Evolutionary conservation across 2,329 filamentous ascomycete genomes (phyloP).

Genomic region (Aspergillus cejpii): DNA sequence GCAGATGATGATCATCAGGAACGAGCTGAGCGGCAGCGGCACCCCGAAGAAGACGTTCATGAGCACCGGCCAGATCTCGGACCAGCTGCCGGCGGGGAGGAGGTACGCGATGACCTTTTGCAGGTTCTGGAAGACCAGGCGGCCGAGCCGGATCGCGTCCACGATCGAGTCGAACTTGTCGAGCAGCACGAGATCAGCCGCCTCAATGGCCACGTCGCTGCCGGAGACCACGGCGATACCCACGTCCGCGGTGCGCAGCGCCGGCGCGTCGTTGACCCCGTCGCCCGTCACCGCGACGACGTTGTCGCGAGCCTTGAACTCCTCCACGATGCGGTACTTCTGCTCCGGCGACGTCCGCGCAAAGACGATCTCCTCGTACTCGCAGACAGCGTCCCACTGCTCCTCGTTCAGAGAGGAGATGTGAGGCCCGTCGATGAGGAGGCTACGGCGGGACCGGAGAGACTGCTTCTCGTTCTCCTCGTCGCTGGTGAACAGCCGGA

Average conservation of each 20-base stretch:
- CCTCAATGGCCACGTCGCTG: slow-evolving; percentile 39
- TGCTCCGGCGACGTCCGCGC: slow-evolving; percentile 41
- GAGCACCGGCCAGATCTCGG: slow-evolving; percentile 53
- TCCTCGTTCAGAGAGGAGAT: slow-evolving; percentile 58
- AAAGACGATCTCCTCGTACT: slow-evolving; percentile 48
- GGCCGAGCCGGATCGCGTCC: slow-evolving; percentile 28
- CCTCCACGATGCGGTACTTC: slow-evolving; percentile 40
- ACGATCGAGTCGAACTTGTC: slow-evolving; percentile 33
- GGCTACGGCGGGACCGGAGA: slow-evolving; percentile 39
- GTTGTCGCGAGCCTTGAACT: slow-evolving; percentile 34
- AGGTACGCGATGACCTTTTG: slow-evolving; percentile 40
- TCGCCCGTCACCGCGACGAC: slow-evolving; percentile 40
- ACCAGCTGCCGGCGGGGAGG: slow-evolving; percentile 49
- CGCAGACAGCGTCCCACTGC: slow-evolving; percentile 61
- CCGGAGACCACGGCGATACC: slow-evolving; percentile 34
- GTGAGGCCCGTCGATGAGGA: slow-evolving; percentile 61
- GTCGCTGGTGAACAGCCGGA: slow-evolving; percentile 34
- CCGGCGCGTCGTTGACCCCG: slow-evolving; percentile 34
- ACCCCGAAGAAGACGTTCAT: slow-evolving; percentile 53
- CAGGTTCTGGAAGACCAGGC: slow-evolving; percentile 33
- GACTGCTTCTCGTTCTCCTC: slow-evolving; percentile 16
- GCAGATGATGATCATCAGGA: slow-evolving; percentile 55
- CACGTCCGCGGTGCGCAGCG: slow-evolving; percentile 29
- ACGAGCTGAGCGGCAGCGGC: slow-evolving; percentile 46
- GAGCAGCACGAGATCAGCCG: slow-evolving; percentile 36